These are phyloP conservation scores for Polytrichum commune DNA, from an alignment of 225 moss, liverwort and hornwort species.

Conservation along the genomic window DNA sequence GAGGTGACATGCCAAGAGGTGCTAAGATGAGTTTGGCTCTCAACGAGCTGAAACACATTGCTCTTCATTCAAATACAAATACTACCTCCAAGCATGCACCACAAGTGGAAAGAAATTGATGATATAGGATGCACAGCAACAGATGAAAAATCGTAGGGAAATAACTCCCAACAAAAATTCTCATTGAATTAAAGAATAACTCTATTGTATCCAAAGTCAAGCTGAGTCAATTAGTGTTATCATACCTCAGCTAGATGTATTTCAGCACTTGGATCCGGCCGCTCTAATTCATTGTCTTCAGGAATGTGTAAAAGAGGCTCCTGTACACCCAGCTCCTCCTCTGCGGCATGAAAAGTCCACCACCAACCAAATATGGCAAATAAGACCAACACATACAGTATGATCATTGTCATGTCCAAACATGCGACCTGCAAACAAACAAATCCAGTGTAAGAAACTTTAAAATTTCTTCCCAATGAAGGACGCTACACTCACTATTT, in stretches of 20 bases:
- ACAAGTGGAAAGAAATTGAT: too few relatives aligned
- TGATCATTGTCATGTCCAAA: conserved; percentile 63
- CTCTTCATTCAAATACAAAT: too few relatives aligned
- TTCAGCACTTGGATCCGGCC: conserved; percentile 62
- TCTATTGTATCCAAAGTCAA: too few relatives aligned
- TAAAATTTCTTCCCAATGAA: background rate
- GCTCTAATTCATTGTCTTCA: conserved; percentile 50
- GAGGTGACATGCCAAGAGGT: too few relatives aligned
- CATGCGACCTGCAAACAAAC: conserved; percentile 61
- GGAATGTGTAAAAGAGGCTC: conserved; percentile 57
- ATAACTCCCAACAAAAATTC: too few relatives aligned
- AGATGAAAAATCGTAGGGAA: too few relatives aligned
- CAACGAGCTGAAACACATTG: too few relatives aligned
- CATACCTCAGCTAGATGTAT: conserved; percentile 62
- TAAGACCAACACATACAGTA: conserved; percentile 65
- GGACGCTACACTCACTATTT: background rate
- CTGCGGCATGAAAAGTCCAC: conserved; percentile 51
- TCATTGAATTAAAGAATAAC: too few relatives aligned
- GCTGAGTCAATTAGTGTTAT: conserved; percentile 1
- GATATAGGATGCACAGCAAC: too few relatives aligned
- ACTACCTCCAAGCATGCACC: too few relatives aligned
- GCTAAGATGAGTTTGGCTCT: too few relatives aligned
- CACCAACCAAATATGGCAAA: conserved; percentile 76
- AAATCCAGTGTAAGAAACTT: conserved; percentile 2
- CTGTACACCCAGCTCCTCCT: conserved; percentile 35